Percentiles rank a stretch among this genome's conserved stretches.
These are phyloP conservation scores for Leccinum ponderosum DNA, from an alignment of 1,284 basidiomycete species.

Conservation along the genomic window DNA sequence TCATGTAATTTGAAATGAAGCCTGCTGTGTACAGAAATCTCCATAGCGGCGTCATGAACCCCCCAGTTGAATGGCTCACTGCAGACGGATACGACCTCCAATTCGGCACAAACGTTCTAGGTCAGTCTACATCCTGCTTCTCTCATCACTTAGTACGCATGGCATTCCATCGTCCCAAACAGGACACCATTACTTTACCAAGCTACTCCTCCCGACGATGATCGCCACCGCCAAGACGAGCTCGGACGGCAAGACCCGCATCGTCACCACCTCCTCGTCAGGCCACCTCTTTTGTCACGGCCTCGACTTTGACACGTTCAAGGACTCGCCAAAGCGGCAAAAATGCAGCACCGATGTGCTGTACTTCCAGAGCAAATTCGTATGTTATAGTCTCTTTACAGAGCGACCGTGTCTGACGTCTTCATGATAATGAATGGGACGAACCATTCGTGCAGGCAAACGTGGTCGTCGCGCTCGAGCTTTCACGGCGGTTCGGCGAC, in stretches of 20 bases:
- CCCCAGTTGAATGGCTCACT: not conserved
- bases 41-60: not conserved
- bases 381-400: not conserved
- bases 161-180: not conserved
- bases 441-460: not conserved
- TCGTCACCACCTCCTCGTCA: not conserved
- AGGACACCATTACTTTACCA: not conserved
- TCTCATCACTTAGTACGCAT: not conserved
- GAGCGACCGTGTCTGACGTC: not conserved
- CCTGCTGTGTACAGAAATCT: not conserved
- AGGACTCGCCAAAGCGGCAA: slow-evolving; percentile 36
- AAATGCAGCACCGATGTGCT: slow-evolving; percentile 27
- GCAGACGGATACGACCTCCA: not conserved
- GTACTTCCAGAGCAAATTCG: slow-evolving; percentile 49
- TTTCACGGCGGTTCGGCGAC: slow-evolving; percentile 23
- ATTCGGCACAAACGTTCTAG: not conserved
- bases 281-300: slow-evolving; percentile 22
- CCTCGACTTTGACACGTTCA: slow-evolving; percentile 43
- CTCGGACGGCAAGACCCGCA: not conserved
- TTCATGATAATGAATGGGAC: not conserved
- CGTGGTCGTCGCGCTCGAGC: slow-evolving; percentile 20
- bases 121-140: not conserved
- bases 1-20: not conserved
- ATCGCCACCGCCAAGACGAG: not conserved
- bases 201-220: not conserved